Evolutionary conservation across 2,329 filamentous ascomycete genomes (phyloP), one percentile per base, ranked within the genome.

Genomic region (Lomentospora prolificans): DNA sequence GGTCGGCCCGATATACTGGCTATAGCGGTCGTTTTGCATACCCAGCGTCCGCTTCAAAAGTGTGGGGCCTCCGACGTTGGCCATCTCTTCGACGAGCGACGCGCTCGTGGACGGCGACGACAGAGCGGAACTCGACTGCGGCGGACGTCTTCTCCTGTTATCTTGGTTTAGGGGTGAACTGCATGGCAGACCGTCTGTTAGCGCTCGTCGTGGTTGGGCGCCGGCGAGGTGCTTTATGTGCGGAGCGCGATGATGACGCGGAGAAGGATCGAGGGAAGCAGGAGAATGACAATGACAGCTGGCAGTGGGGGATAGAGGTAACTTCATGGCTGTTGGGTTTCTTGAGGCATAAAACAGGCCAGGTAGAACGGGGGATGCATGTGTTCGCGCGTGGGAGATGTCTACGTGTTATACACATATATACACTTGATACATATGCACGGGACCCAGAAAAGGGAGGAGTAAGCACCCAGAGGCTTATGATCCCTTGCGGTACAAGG

Each of bases 1-100:
- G 53, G 87, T 92, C 57, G 86, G 82, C 25, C 89, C 89, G 62
- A 94, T 89, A 65, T 92, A 89, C 70, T 89, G 86, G 71, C 87
- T 90, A 68, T 87, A 90, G 58, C 87, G 83, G 68, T 89, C 85
- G 64, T 81, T 75, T 67, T 92, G 88, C 61, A 94, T 77, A 58
- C 89, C 89, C 57, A 94, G 74, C 14, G 84, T 86, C 65, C 82
- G 78, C 68, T 84, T 85, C 57, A 87, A 74, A 63, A 85, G 73
- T 57, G 81, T 83, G 55, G 81, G 80, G 39, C 82, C 82, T 59
- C 82, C 82, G 63, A 86, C 80, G 67, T 86, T 85, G 66, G 83
- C 82, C 80, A 86, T 84, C 60, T 86, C 83, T 72, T 86, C 82
- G 59, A 85, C 75, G 59, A 86, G 75, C 51, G 82, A 84, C 65